These are phyloP conservation scores for Epithele typhae DNA, from an alignment of 768 basidiomycete species.

Conservation along the genomic window DNA sequence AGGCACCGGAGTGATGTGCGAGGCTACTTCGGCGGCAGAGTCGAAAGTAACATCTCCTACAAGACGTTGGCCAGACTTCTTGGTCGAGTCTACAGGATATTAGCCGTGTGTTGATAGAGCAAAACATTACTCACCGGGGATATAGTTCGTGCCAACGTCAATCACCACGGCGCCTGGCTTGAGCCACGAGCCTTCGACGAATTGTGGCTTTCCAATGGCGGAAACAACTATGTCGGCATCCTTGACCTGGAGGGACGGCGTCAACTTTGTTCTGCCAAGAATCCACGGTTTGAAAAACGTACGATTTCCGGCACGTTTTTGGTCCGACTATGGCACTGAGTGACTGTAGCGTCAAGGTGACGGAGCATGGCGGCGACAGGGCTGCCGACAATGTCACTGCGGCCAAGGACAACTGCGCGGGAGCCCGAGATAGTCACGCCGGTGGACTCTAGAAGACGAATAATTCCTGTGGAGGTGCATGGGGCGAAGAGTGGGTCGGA, in stretches of 20 bases:
- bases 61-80: constrained; percentile 92
- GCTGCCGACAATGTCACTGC: constrained; percentile 96
- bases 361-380: constrained; percentile 90
- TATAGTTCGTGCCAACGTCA: constrained; percentile 96
- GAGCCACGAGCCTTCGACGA: constrained; percentile 90
- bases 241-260: constrained; percentile 69
- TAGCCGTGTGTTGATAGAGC: not conserved
- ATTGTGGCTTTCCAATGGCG: constrained; percentile 92
- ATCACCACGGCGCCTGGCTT: constrained; percentile 95
- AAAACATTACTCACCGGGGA: constrained; percentile 59
- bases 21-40: constrained; percentile 72
- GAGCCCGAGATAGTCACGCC: constrained; percentile 72
- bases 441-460: constrained; percentile 87
- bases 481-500: constrained; percentile 87
- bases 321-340: constrained; percentile 94
- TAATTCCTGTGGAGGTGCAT: constrained; percentile 93
- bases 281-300: constrained; percentile 29
- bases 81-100: constrained; percentile 60
- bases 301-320: constrained; percentile 78
- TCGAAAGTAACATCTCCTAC: constrained; percentile 94
- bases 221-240: constrained; percentile 90
- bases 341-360: constrained; percentile 91
- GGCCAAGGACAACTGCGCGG: constrained; percentile 88
- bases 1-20: constrained; percentile 94
- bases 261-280: no score